Base-by-base conservation (phyloP, 2,329 filamentous ascomycete genomes). In the Elsinoe ampelina region DNA sequence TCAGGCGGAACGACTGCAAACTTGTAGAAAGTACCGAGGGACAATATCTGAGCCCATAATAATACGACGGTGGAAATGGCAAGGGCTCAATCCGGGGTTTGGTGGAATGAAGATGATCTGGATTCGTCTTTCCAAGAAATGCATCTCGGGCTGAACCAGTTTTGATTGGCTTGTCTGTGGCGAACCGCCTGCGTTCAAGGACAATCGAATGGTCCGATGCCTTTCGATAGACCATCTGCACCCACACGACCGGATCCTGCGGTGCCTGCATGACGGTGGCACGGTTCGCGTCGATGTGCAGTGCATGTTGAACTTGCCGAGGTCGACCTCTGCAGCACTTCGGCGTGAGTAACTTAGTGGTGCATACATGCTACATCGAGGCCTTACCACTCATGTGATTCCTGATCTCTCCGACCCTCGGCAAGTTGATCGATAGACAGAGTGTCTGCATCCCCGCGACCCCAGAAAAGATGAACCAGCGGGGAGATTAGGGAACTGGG, bases 191-290 rank as follows among this genome's bases (percentile, higher is more conserved):
- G 26, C 7, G 5, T 30, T 30, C 26, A 34, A 20, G 15, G 48
- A 26, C 17, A 19, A 17, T 52, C 41, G 48, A 13, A 26, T 52
- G 47, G 32, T 51, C 47, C 30, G 47, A 38, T 35, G 32, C 48
- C 48, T 38, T 34, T 52, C 48, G 17, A 52, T 52, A 39, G 48
- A 39, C n/a, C 22, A 34, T 34, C 45, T 50, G 45, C 45, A 50
- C 32, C 32, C 48, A 36, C 48, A 39, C 32, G 34, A 36, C 13
- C 48, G 48, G 34, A 52, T 52, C 48, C 48, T 52, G 20, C 48
- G 12, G 13, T 36, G 48, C 19, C 19, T 36, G 17, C 26, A 34
- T 52, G 41, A 39, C 34, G 15, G 26, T 39, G 48, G 48, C 48
- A 52, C 48, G 48, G 48, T 38, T 35, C 32, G 45, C 26, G n/a